Evolutionary conservation across 2,329 filamentous ascomycete species (phyloP), one percentile per base, ranked within the genome.

Genomic region (Aspergillus oerlinghausenensis): DNA sequence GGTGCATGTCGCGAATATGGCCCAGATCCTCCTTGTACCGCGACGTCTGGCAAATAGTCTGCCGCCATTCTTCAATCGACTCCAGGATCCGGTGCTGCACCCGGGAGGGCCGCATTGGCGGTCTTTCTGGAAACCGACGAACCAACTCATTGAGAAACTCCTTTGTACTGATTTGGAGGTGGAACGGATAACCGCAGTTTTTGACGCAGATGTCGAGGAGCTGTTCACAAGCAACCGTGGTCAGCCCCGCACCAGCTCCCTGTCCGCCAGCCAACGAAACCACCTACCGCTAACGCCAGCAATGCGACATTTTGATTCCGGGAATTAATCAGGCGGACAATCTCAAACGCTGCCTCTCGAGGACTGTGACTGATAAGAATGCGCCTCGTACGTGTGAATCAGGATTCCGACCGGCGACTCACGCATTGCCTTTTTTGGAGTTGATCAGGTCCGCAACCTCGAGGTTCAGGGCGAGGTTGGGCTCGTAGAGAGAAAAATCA

Each of bases 81-180:
- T 97, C 94, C 65, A 99, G 83, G 58, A 99, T 97, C 78, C 90
- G 90, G 72, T 85, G 83, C 80, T 97, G 94, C 38, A 97, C 92
- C 60, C 92, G 84, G 47, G 90, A 91, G 47, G 91, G 81, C 59
- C 94, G 89, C 59, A 94, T 82, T 1, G 93, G 92, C 49, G 94
- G 94, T 25, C 93, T 84, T 77, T 99, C 94, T 50, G 94, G 94
- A 69, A 99, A 99, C 63, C 94, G 85, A 64, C 94, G 87, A 60
- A 99, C 94, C 58, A 99, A 86, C 79, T 99, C 94, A 77, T 99
- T 99, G 67, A 99, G 86, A 68, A 99, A 99, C 70, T 99, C 94
- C 75, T 99, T 99, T 65, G 94, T 97, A 75, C 90, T 92, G 72
- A 99, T 97, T 76, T 99, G 94, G 57, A 99, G 86, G 71, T 99